Evolutionary conservation across 1,139 yeast species (phyloP).

Genomic region (Hyphopichia pseudoburtonii): DNA sequence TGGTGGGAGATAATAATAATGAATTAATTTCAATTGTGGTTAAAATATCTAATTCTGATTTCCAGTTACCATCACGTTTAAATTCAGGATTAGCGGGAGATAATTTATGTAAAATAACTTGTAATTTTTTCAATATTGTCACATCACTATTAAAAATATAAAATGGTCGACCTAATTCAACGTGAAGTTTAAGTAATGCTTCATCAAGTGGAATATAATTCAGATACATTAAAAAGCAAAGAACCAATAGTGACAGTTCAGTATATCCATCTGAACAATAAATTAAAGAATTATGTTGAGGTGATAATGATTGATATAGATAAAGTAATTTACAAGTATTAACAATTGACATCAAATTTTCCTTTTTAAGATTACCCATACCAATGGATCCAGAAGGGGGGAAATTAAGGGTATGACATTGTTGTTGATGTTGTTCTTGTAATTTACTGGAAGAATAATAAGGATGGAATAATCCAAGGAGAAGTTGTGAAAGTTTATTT

Average conservation of each 20-base stretch:
- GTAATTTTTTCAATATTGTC: constrained; percentile 60
- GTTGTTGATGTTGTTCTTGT: constrained; percentile 12
- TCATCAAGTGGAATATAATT: constrained; percentile 53
- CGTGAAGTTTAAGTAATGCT: constrained; percentile 61
- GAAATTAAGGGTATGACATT: constrained; percentile 51
- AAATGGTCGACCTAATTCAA: constrained; percentile 69
- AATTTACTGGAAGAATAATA: not conserved
- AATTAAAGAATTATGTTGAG: constrained; percentile 45
- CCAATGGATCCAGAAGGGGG: constrained; percentile 86
- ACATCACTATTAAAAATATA: constrained; percentile 81
- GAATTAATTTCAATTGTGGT: constrained; percentile 34
- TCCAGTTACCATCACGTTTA: constrained; percentile 12
- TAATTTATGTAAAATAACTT: constrained; percentile 53
- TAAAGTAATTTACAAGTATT: constrained; percentile 64
- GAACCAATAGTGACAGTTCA: constrained; percentile 73
- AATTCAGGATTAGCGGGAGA: constrained; percentile 43
- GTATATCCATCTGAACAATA: constrained; percentile 93
- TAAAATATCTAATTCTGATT: constrained; percentile 27
- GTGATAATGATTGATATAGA: constrained; percentile 11
- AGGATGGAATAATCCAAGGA: constrained; percentile 16
- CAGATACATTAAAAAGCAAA: constrained; percentile 71
- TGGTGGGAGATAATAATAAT: constrained; percentile 21
- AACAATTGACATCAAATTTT: constrained; percentile 55
- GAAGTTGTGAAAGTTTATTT: constrained; percentile 32
- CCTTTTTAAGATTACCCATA: constrained; percentile 62